phyloP scores from a whole-genome alignment of 768 basidiomycete species.

The Rhodotorula diobovata region DNA sequence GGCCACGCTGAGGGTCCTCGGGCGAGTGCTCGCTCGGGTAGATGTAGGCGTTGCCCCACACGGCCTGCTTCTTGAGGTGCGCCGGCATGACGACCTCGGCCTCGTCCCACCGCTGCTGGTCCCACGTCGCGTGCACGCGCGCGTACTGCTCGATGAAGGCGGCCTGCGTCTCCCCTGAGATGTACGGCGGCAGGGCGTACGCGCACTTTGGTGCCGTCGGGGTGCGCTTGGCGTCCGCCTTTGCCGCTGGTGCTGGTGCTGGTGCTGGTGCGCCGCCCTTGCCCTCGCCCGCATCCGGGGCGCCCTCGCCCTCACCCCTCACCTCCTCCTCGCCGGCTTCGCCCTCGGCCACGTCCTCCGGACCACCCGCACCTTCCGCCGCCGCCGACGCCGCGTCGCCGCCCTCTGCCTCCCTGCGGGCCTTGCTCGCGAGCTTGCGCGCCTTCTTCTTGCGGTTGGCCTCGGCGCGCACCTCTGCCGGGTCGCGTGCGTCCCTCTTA shows the following conservation, averaged over 20 bases:
- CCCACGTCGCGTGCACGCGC: not conserved
- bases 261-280: too few species aligned
- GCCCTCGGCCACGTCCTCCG: not conserved
- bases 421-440: not conserved
- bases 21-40: conserved; percentile 5
- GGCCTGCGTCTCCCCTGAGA: not conserved
- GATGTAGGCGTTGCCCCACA: not conserved
- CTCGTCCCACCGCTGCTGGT: not conserved
- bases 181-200: not conserved
- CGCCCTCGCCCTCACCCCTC: not conserved
- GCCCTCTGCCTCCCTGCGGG: not conserved
- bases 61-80: not conserved
- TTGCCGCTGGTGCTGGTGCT: too few species aligned
- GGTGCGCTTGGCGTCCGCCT: too few species aligned
- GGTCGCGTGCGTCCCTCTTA: not conserved
- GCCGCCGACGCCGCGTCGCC: not conserved
- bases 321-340: not conserved
- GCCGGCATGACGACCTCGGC: not conserved
- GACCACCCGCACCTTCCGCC: not conserved
- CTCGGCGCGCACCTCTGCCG: not conserved
- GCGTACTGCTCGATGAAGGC: not conserved
- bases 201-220: not conserved
- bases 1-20: conserved; percentile 1
- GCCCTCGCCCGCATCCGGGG: too few species aligned
- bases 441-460: conserved; percentile 11